Conservation (phyloP, 345 rosid species). For the Reutealis trisperma region DNA sequence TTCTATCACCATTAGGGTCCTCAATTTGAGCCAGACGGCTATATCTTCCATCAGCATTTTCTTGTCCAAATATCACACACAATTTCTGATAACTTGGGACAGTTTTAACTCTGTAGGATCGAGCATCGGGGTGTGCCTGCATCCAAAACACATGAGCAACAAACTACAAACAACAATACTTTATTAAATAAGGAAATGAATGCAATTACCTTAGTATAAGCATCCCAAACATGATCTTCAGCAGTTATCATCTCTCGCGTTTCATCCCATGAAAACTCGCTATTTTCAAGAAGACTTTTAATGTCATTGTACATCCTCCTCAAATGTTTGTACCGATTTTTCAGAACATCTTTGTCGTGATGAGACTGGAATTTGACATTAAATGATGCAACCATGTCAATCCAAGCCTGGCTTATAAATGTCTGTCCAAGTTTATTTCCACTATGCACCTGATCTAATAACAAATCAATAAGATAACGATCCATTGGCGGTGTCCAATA, state of each 20-base stretch:
- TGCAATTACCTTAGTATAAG: slow-evolving; percentile 56
- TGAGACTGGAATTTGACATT: slow-evolving; percentile 61
- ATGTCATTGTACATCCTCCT: slow-evolving; percentile 75
- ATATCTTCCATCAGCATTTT: slow-evolving; percentile 61
- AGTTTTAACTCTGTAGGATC: slow-evolving; percentile 80
- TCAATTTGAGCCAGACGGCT: slow-evolving; percentile 57
- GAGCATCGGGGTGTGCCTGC: slow-evolving; percentile 87
- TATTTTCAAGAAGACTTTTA: slow-evolving; percentile 61
- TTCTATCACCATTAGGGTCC: slow-evolving; percentile 37
- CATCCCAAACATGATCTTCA: slow-evolving; percentile 69
- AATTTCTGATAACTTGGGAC: slow-evolving; percentile 73
- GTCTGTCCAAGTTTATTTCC: slow-evolving; percentile 87
- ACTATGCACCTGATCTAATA: slow-evolving; percentile 66
- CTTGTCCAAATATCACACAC: slow-evolving; percentile 70
- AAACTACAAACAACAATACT: slow-evolving; percentile 9
- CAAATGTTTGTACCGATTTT: slow-evolving; percentile 81
- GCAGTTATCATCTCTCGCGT: slow-evolving; percentile 73
- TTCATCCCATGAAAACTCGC: slow-evolving; percentile 83
- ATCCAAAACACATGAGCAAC: slow-evolving; percentile 28
- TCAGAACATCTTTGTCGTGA: slow-evolving; percentile 72
- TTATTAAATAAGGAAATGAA: slow-evolving; percentile 15
- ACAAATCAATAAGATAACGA: slow-evolving; percentile 67
- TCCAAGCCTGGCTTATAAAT: slow-evolving; percentile 79
- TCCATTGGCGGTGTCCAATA: slow-evolving; percentile 96
- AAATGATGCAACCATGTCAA: slow-evolving; percentile 59